phyloP scores from a whole-genome alignment of 371 early-diverging fungal genomes.

The Syncephalastrum monosporum region DNA sequence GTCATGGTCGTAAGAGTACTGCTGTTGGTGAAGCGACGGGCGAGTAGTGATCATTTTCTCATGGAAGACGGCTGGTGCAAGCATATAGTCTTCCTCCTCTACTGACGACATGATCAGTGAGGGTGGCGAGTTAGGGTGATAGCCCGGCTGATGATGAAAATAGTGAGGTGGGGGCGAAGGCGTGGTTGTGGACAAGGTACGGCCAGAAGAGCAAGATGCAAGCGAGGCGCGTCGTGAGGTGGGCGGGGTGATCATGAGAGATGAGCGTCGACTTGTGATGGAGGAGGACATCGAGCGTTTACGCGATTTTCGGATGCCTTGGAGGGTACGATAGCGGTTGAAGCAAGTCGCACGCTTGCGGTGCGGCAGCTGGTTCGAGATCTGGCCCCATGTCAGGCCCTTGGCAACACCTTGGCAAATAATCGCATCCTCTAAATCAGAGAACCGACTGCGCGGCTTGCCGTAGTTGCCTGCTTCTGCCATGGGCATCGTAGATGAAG shows the following conservation, averaged over 20 bases:
- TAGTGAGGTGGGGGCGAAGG: constrained; percentile 4
- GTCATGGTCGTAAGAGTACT: no score
- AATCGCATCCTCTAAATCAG: constrained; percentile 41
- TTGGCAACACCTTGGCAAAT: constrained; percentile 47
- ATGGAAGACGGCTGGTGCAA: no score
- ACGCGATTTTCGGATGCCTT: constrained; percentile 50
- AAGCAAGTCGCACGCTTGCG: constrained; percentile 53
- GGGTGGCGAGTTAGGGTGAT: no score
- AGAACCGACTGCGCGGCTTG: constrained; percentile 47
- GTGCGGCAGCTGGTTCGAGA: constrained; percentile 38
- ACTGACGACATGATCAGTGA: no score
- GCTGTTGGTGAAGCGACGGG: no score
- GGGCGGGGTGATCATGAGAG: constrained; percentile 10
- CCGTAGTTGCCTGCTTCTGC: constrained; percentile 10
- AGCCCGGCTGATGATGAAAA: no score
- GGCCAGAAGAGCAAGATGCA: constrained; percentile 12
- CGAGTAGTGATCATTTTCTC: no score
- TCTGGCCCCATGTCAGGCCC: constrained; percentile 48
- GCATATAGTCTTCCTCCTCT: no score
- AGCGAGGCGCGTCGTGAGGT: constrained; percentile 15
- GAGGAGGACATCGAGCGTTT: constrained; percentile 12
- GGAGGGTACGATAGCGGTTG: constrained; percentile 44
- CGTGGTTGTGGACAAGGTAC: constrained; percentile 9
- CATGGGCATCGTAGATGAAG: background rate
- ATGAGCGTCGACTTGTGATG: constrained; percentile 1